Percentiles rank a stretch among this genome's conserved stretches.
These are phyloP conservation scores for Boletus smithii DNA, from an alignment of 1,284 basidiomycete genomes.

Conservation along the genomic window DNA sequence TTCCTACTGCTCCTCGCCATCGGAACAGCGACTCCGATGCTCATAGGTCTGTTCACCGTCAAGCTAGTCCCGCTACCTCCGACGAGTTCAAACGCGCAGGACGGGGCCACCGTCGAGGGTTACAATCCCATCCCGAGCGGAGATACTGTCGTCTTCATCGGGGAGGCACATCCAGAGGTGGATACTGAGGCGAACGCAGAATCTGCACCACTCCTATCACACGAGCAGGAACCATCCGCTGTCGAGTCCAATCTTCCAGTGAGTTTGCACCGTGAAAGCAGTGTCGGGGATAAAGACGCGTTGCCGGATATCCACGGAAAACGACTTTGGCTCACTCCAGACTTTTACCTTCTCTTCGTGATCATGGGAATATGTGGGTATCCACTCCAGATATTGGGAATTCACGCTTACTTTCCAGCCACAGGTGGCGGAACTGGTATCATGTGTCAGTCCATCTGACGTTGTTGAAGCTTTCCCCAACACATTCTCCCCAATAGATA, in stretches of 20 bases:
- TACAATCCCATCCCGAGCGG: conserved; percentile 16
- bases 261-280: conserved; percentile 5
- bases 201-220: conserved; percentile 18
- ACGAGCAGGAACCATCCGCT: conserved; percentile 9
- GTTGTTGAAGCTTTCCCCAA: not conserved
- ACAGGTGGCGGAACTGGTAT: conserved; percentile 85
- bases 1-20: conserved; percentile 68
- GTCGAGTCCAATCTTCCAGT: conserved; percentile 11
- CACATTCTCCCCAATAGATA: conserved; percentile 48
- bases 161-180: conserved; percentile 29
- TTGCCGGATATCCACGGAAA: conserved; percentile 48
- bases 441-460: conserved; percentile 66
- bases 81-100: no score
- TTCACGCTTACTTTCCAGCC: conserved; percentile 1
- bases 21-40: conserved; percentile 67
- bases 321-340: conserved; percentile 44
- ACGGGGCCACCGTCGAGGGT: not conserved
- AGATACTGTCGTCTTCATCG: conserved; percentile 22
- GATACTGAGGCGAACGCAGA: conserved; percentile 12
- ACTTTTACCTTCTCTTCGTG: conserved; percentile 75
- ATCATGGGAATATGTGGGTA: conserved; percentile 69
- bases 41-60: conserved; percentile 64
- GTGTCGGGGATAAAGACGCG: conserved; percentile 15
- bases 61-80: conserved; percentile 52
- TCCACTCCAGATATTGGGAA: not conserved